Conservation (phyloP, 2,329 filamentous ascomycete genomes). For the Cladosporium velox region DNA sequence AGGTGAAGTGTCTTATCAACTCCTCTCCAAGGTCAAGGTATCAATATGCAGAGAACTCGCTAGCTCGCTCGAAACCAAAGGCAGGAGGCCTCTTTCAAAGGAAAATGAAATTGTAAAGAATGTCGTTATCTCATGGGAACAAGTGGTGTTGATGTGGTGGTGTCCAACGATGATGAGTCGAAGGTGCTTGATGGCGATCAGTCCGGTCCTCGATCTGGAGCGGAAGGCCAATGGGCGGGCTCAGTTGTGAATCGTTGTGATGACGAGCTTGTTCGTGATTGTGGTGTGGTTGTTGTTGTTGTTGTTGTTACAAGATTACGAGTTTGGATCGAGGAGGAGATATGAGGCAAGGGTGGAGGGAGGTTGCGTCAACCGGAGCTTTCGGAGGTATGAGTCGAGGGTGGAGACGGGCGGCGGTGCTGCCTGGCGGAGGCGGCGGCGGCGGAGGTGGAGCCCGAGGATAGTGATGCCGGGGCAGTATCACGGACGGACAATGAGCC, state of each 20-base stretch:
- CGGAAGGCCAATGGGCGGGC: slow-evolving; percentile 4
- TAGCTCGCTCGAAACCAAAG: slow-evolving; percentile 26
- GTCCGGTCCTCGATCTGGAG: slow-evolving; percentile 13
- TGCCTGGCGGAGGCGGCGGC: slow-evolving; percentile 17
- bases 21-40: slow-evolving; percentile 18
- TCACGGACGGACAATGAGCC: slow-evolving; percentile 8
- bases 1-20: slow-evolving; percentile 11
- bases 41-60: slow-evolving; percentile 25
- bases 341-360: slow-evolving; percentile 14
- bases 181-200: slow-evolving; percentile 10
- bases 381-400: slow-evolving; percentile 17
- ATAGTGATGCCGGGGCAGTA: slow-evolving; percentile 8
- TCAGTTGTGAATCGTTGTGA: slow-evolving; percentile 2
- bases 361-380: slow-evolving; percentile 10
- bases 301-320: slow-evolving; percentile 22
- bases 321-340: neutral
- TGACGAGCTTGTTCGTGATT: slow-evolving; percentile 10
- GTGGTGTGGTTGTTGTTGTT: slow-evolving; percentile 8
- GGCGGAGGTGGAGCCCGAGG: slow-evolving; percentile 14
- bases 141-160: slow-evolving; percentile 23
- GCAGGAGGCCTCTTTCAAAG: slow-evolving; percentile 29
- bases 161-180: slow-evolving; percentile 24
- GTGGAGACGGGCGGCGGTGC: slow-evolving; percentile 21
- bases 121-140: slow-evolving; percentile 44
- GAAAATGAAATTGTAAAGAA: slow-evolving; percentile 46